Percentiles rank a stretch among this genome's conserved stretches.
Evolutionary conservation across 2,329 filamentous ascomycete species (phyloP).

Genomic region (Apiospora phragmitis): DNA sequence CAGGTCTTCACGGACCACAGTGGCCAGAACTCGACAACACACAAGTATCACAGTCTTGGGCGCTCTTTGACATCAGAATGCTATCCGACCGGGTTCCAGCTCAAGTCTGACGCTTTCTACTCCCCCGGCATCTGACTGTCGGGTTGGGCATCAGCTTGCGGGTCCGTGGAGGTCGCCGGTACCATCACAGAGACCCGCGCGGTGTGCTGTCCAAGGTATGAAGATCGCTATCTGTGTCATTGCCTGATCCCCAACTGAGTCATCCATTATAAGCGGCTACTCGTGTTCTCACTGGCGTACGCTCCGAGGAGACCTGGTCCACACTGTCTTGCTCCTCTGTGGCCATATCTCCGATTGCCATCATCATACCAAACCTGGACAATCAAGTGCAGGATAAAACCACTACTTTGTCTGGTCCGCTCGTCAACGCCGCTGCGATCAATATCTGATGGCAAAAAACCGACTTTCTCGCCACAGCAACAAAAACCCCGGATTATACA

Average conservation of each 20-base stretch:
- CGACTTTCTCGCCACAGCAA: not conserved
- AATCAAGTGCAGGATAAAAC: not conserved
- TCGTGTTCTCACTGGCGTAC: not conserved
- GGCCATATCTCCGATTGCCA: too few relatives aligned
- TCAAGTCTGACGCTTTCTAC: not conserved
- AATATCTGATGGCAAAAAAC: not conserved
- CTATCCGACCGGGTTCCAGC: not conserved
- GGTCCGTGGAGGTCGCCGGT: not conserved
- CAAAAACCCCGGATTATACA: not conserved
- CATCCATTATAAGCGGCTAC: not conserved
- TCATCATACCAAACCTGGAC: not conserved
- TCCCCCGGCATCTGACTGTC: not conserved
- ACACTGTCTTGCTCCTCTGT: not conserved
- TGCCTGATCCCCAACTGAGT: not conserved
- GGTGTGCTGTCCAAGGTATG: not conserved
- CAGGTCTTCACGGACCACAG: too few relatives aligned
- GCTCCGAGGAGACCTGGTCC: not conserved
- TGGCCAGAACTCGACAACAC: too few relatives aligned
- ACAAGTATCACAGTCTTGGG: too few relatives aligned
- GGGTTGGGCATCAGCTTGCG: not conserved
- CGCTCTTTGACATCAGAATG: too few relatives aligned
- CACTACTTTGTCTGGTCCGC: not conserved
- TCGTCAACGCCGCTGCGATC: not conserved
- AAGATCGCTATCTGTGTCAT: not conserved
- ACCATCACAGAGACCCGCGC: not conserved